These are phyloP conservation scores for Suhomyces bokatorum DNA, from an alignment of 1,139 yeast species.

Conservation along the genomic window DNA sequence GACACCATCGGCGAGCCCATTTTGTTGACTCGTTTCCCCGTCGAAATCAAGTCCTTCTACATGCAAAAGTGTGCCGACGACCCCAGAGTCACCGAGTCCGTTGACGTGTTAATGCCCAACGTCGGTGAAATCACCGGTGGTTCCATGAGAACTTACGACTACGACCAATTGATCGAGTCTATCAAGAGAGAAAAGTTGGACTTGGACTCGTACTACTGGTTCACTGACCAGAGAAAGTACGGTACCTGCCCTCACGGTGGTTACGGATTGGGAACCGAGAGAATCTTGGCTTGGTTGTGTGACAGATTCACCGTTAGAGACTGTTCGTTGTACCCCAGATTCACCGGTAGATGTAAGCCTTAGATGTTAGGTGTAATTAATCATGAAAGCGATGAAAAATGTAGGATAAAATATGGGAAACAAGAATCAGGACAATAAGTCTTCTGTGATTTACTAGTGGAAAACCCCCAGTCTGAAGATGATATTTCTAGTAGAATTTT, in stretches of 20 bases:
- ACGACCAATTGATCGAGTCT: constrained; percentile 83
- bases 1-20: constrained; percentile 93
- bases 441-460: too few relatives aligned
- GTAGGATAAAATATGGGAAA: neutral
- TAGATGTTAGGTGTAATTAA: constrained; percentile 25
- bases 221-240: constrained; percentile 90
- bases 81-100: constrained; percentile 93
- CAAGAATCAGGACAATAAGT: too few relatives aligned
- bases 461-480: too few relatives aligned
- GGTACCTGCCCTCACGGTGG: constrained; percentile 99
- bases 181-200: constrained; percentile 90
- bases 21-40: constrained; percentile 90
- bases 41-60: constrained; percentile 95
- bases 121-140: constrained; percentile 99
- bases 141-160: constrained; percentile 90
- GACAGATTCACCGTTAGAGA: constrained; percentile 97
- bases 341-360: constrained; percentile 96
- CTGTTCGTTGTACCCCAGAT: constrained; percentile 96
- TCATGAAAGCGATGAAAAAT: neutral
- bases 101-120: constrained; percentile 96
- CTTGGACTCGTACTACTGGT: constrained; percentile 87
- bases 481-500: too few relatives aligned
- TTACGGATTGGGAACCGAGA: constrained; percentile 96
- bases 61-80: constrained; percentile 93
- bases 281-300: constrained; percentile 97